Percentiles rank a stretch among this genome's conserved stretches.
Evolutionary conservation across 2,329 filamentous ascomycete genomes (phyloP).

Genomic region (Scedosporium apiospermum): DNA sequence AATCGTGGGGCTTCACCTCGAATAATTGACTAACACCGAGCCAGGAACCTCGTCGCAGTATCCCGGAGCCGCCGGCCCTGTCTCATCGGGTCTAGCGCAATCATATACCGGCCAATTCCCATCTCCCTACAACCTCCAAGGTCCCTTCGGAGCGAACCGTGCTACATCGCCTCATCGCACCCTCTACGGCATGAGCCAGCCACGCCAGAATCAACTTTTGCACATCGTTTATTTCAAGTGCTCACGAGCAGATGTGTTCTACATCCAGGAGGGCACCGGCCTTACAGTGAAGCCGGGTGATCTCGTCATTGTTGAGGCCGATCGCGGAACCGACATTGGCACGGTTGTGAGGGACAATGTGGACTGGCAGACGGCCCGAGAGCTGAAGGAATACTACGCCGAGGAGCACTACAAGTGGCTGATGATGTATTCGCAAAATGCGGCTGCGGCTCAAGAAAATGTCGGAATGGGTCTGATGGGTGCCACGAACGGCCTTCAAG

Average conservation of each 20-base stretch:
- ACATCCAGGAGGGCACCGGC: conserved; percentile 91
- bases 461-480: conserved; percentile 54
- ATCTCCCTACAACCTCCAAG: conserved; percentile 35
- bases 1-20: not conserved
- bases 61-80: not conserved
- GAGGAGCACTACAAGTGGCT: conserved; percentile 98
- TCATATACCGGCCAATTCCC: conserved; percentile 31
- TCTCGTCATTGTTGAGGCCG: conserved; percentile 93
- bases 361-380: conserved; percentile 77
- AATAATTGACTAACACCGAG: not conserved
- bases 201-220: conserved; percentile 58
- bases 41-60: conserved; percentile 1
- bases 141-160: conserved; percentile 30
- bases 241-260: conserved; percentile 89
- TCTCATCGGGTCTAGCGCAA: not conserved
- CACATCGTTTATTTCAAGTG: conserved; percentile 97
- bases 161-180: conserved; percentile 52
- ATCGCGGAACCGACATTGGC: conserved; percentile 89
- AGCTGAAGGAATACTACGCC: conserved; percentile 81
- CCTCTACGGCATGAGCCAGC: conserved; percentile 52
- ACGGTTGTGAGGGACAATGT: conserved; percentile 86
- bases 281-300: conserved; percentile 85
- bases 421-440: conserved; percentile 94
- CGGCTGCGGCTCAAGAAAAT: conserved; percentile 50
- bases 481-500: conserved; percentile 52